These are phyloP conservation scores for Psilocybe cyanescens DNA, from an alignment of 768 basidiomycete species.

Conservation along the genomic window DNA sequence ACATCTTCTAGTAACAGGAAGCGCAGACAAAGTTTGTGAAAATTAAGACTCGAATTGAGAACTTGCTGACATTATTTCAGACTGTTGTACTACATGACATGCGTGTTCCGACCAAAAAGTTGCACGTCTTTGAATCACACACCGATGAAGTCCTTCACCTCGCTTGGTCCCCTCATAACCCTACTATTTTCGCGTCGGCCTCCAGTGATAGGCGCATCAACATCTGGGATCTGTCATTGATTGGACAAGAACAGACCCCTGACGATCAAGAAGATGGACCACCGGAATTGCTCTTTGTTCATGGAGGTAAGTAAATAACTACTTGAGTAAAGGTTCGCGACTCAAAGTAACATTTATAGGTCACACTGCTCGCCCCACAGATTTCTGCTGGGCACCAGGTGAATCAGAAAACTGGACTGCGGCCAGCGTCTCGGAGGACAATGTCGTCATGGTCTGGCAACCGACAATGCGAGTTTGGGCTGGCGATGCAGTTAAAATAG, in stretches of 20 bases:
- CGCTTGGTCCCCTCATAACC: constrained; percentile 93
- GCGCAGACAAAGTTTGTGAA: constrained; percentile 81
- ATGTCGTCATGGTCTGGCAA: constrained; percentile 97
- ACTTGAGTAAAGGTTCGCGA: constrained; percentile 6
- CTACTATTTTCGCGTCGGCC: constrained; percentile 92
- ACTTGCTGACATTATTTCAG: constrained; percentile 40
- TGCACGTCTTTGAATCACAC: constrained; percentile 93
- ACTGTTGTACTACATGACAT: constrained; percentile 89
- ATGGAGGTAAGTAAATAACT: constrained; percentile 70
- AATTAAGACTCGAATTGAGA: not conserved
- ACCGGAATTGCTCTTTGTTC: constrained; percentile 93
- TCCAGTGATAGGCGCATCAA: constrained; percentile 93
- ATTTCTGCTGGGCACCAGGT: constrained; percentile 95
- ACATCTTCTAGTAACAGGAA: constrained; percentile 86
- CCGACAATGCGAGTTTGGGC: constrained; percentile 95
- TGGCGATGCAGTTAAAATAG: constrained; percentile 83
- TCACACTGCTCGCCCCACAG: constrained; percentile 87
- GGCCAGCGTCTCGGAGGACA: constrained; percentile 92
- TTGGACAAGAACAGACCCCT: constrained; percentile 95
- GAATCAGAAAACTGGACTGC: constrained; percentile 83
- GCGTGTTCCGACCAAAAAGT: constrained; percentile 68
- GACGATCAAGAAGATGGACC: constrained; percentile 99
- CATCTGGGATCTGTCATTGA: constrained; percentile 91
- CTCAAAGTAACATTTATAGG: constrained; percentile 44
- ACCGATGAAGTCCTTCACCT: constrained; percentile 94